phyloP scores from a whole-genome alignment of 352 stramenopile genomes.

The Stramenopiles sp. region DNA sequence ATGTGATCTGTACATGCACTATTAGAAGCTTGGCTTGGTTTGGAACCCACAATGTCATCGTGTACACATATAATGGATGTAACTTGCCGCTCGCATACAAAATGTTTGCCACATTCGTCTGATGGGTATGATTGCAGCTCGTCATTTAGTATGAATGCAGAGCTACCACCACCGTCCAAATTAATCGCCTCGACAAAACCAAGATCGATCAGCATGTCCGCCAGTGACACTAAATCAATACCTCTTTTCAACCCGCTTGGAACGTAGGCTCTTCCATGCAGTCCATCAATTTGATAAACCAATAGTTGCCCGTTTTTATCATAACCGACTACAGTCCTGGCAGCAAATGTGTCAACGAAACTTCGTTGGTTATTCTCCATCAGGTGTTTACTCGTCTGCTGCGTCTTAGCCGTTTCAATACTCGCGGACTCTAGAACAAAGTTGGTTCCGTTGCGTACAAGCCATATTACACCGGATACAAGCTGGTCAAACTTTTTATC shows the following conservation, averaged over 20 bases:
- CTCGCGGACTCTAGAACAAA: not conserved
- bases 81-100: not conserved
- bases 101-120: not conserved
- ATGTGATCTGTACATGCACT: not conserved
- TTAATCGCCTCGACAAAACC: not conserved
- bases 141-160: not conserved
- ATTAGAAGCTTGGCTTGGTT: not conserved
- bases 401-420: not conserved
- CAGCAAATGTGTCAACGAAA: not conserved
- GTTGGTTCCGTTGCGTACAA: not conserved
- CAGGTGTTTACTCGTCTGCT: not conserved
- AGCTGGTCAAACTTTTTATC: not conserved
- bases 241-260: not conserved
- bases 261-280: not conserved
- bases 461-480: not conserved
- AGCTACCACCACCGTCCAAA: not conserved
- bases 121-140: not conserved
- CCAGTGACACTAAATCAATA: not conserved
- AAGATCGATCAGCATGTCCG: not conserved
- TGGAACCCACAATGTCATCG: not conserved
- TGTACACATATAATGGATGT: not conserved
- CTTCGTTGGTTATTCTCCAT: not conserved
- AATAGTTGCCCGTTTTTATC: not conserved
- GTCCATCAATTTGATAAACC: not conserved
- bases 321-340: not conserved